Conservation (phyloP, 2,329 filamentous ascomycete genomes). For the Fusarium acutatum region DNA sequence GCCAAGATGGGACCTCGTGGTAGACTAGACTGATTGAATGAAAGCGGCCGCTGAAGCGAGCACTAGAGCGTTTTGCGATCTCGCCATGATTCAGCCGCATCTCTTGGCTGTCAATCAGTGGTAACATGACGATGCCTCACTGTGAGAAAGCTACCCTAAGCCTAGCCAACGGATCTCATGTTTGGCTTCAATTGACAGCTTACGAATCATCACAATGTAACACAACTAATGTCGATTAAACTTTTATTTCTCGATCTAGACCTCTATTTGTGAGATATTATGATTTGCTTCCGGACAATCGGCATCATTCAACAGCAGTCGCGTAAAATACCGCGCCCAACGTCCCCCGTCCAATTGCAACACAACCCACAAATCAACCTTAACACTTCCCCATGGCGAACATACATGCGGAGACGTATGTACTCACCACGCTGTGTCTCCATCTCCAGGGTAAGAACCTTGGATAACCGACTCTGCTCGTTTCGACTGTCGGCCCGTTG, state of each 20-base stretch:
- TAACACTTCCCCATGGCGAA: conserved; percentile 1
- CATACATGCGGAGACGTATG: not conserved
- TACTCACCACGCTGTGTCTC: not conserved
- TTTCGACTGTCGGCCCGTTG: conserved; percentile 12
- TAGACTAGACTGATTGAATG: not conserved
- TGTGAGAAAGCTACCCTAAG: not conserved
- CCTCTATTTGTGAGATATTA: not conserved
- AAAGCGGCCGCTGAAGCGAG: not conserved
- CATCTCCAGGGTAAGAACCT: not conserved
- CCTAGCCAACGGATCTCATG: not conserved
- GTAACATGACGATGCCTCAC: not conserved
- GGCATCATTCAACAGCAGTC: not conserved
- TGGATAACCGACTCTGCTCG: not conserved
- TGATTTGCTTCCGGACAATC: not conserved
- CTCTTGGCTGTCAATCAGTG: conserved; percentile 14
- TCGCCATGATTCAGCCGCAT: conserved; percentile 24
- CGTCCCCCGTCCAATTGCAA: not conserved
- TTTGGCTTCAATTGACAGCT: not conserved
- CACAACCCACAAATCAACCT: conserved; percentile 24
- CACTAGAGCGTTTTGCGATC: not conserved
- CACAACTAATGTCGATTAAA: not conserved
- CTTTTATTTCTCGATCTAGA: not conserved
- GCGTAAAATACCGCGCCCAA: not conserved
- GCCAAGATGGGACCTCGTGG: conserved; percentile 4
- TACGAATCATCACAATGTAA: not conserved